These are phyloP conservation scores for Solanum rostratum DNA, from an alignment of 257 asterid genomes.

Conservation along the genomic window DNA sequence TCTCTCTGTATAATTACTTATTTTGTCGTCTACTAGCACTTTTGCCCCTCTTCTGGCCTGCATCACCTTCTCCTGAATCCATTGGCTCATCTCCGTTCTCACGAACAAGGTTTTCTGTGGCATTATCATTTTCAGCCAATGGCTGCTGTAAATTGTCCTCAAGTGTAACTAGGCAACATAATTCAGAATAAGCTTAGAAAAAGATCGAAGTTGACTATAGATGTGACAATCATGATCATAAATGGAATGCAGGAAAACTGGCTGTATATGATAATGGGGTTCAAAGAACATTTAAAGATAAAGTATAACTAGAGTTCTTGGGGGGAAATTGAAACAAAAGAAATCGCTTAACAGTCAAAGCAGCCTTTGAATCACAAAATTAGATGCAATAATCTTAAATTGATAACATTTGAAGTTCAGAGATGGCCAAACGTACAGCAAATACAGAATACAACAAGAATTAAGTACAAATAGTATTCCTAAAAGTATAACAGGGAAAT, in stretches of 20 bases:
- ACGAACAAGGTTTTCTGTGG: not conserved
- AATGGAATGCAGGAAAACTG: not conserved
- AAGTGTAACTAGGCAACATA: not conserved
- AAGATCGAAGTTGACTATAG: not conserved
- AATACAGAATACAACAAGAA: not conserved
- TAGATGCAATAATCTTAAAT: not conserved
- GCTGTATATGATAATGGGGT: not conserved
- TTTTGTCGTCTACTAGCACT: conserved; percentile 44
- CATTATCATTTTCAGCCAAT: conserved; percentile 2
- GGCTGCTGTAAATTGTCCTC: conserved; percentile 37
- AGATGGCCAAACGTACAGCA: not conserved
- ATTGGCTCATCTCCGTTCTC: conserved; percentile 46
- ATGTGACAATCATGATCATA: not conserved
- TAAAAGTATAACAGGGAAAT: not conserved
- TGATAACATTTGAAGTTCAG: not conserved
- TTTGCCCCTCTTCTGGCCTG: conserved; percentile 24
- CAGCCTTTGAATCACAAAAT: not conserved
- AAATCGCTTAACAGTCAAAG: not conserved
- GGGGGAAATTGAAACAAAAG: not conserved
- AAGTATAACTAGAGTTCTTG: not conserved
- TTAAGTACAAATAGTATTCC: not conserved
- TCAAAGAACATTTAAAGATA: not conserved
- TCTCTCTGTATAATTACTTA: conserved; percentile 62
- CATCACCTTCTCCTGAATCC: conserved; percentile 43
- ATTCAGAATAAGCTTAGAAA: not conserved